These are phyloP conservation scores for Stropharia rugosoannulata DNA, from an alignment of 768 basidiomycete species.

Conservation along the genomic window DNA sequence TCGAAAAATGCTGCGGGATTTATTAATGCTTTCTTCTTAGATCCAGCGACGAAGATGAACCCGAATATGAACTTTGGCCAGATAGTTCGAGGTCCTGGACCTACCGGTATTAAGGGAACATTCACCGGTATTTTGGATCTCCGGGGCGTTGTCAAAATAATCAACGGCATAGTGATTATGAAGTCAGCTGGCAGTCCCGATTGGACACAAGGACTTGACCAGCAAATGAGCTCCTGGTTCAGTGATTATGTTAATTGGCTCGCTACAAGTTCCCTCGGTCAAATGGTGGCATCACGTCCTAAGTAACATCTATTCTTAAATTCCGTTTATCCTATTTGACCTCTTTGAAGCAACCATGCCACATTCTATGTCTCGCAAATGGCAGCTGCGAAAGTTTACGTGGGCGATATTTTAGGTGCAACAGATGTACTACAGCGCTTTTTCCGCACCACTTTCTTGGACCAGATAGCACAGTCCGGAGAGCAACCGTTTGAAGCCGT, in stretches of 20 bases:
- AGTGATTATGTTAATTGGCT: slow-evolving; percentile 45
- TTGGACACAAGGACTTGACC: slow-evolving; percentile 40
- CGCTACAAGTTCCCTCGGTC: slow-evolving; percentile 38
- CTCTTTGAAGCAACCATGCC: slow-evolving; percentile 46
- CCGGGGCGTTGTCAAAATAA: slow-evolving; percentile 47
- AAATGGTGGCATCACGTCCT: slow-evolving; percentile 36
- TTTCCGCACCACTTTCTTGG: slow-evolving; percentile 39
- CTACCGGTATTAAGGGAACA: slow-evolving; percentile 39
- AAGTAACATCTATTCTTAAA: slow-evolving; percentile 39
- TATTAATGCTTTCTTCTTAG: slow-evolving; percentile 48
- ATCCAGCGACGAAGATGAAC: slow-evolving; percentile 42
- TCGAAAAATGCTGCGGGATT: slow-evolving; percentile 34
- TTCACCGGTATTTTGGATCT: slow-evolving; percentile 57
- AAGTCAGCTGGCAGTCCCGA: slow-evolving; percentile 32
- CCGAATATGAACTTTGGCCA: slow-evolving; percentile 58
- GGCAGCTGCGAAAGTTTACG: slow-evolving; percentile 37
- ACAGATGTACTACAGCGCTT: slow-evolving; percentile 34
- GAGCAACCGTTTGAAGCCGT: slow-evolving; percentile 60
- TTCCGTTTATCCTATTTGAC: background rate
- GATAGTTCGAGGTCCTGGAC: slow-evolving; percentile 50
- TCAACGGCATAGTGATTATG: slow-evolving; percentile 44
- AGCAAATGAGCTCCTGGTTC: slow-evolving; percentile 43
- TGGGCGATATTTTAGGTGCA: slow-evolving; percentile 42
- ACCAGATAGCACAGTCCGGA: slow-evolving; percentile 50
- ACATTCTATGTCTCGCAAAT: slow-evolving; percentile 49